Evolutionary conservation across 148 eudicot genomes (phyloP), one percentile per base, ranked within the genome.

Genomic region (Chenopodium berlandieri): DNA sequence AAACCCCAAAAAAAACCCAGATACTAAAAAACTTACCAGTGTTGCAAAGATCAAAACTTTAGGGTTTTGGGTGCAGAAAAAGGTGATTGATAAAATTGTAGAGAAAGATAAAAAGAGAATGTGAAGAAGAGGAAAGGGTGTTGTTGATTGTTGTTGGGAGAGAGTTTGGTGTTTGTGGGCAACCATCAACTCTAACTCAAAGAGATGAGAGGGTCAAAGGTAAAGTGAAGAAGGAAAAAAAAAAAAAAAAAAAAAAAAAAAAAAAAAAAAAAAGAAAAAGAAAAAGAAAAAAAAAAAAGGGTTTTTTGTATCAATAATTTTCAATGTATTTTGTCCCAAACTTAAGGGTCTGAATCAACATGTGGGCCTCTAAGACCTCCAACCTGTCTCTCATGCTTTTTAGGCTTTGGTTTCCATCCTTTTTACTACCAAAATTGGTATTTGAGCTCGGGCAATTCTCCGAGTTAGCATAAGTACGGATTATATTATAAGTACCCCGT

Each of bases 1-100:
- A 47, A 78, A 81, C 84, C 88, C 88, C 34, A 32, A 83, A 85
- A 85, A 83, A 83, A 83, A 76, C 85, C 82, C 83, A 81, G 81
- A 68, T 76, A 78, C 72, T 75, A 71, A 69, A 80, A 71, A 83
- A 85, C 87, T 78, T 82, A 74, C 79, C 46, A 75, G 86, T 58
- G 83, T 79, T 64, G 68, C 82, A 91, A 90, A 89, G 91, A 88
- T 86, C 78, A 77, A 69, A 85, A 82, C 87, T 88, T 87, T 88
- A 79, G 84, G 89, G 86, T 83, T 83, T 87, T 66, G 40, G 83
- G 75, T 4, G 86, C 88, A 85, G 76, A n/a, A 82, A 63, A 83
- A 54, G 76, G 60, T 50, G 9, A 68, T 30, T 40, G 75, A 74
- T 2, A 22, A 84, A 84, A 78, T 20, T 72, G 85, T 74, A 34